A percentile compares a stretch with the other conserved stretches of the same genome.
Conservation (phyloP, 805 yeast species). For the Candida vartiovaarae region DNA sequence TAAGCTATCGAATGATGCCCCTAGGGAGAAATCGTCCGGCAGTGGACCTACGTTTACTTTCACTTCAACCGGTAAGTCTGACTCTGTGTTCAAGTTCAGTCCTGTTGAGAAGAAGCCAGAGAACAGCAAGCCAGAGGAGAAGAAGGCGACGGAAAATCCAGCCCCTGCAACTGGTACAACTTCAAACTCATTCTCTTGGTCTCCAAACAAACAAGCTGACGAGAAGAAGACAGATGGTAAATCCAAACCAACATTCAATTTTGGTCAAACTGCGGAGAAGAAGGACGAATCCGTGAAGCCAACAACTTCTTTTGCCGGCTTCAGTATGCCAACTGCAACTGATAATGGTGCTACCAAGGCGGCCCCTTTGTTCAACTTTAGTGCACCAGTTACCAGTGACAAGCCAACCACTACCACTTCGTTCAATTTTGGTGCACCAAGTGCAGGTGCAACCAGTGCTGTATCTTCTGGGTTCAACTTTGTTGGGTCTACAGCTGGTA, state of each 20-base stretch:
- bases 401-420: constrained; percentile 6
- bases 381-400: background rate
- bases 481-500: constrained; percentile 5
- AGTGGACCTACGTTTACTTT: constrained; percentile 37
- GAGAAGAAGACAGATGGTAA: background rate
- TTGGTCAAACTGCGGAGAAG: constrained; percentile 14
- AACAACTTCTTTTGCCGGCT: no score
- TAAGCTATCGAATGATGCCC: constrained; percentile 28
- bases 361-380: constrained; percentile 1
- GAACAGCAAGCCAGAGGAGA: constrained; percentile 5
- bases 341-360: background rate
- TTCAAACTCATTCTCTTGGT: constrained; percentile 18
- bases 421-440: constrained; percentile 18
- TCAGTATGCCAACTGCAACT: background rate
- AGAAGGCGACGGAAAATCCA: constrained; percentile 2
- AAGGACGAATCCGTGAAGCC: background rate
- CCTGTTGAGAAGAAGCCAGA: constrained; percentile 7
- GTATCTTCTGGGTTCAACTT: constrained; percentile 3
- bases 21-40: constrained; percentile 20
- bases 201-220: constrained; percentile 18
- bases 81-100: constrained; percentile 29
- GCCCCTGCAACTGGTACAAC: background rate
- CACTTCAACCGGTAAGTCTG: constrained; percentile 22
- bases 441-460: background rate
- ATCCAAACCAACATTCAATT: constrained; percentile 22